Conservation (phyloP, 2,329 filamentous ascomycete species). For the Lecanosticta acicola region DNA sequence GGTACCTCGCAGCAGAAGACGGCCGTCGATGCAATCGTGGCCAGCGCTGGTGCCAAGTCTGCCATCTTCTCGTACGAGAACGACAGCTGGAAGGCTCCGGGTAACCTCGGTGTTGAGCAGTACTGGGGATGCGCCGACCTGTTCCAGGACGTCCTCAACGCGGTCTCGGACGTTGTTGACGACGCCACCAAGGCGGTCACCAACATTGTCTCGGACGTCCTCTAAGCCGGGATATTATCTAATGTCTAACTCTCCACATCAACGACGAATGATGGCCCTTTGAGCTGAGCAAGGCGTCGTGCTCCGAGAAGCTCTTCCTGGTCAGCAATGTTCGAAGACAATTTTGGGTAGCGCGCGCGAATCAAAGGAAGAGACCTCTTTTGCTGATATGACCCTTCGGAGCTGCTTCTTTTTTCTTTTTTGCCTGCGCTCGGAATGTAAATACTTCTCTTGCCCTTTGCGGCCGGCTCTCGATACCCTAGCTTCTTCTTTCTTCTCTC, state of each 20-base stretch:
- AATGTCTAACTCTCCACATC: constrained; percentile 1
- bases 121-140: constrained; percentile 61
- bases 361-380: no score
- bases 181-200: background rate
- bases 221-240: background rate
- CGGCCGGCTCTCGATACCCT: no score
- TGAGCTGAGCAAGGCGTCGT: constrained; percentile 4
- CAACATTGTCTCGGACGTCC: background rate
- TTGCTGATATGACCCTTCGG: no score
- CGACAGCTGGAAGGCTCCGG: constrained; percentile 74
- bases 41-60: constrained; percentile 59
- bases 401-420: no score
- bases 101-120: constrained; percentile 68
- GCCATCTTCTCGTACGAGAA: constrained; percentile 78
- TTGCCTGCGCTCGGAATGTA: background rate
- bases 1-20: constrained; percentile 59
- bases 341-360: no score
- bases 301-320: no score
- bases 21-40: constrained; percentile 67
- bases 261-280: background rate
- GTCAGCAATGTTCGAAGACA: no score
- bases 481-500: no score
- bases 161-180: background rate
- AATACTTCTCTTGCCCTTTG: background rate
- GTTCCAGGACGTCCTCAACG: constrained; percentile 29